A percentile compares a stretch with the other conserved stretches of the same genome.
These are phyloP conservation scores for Cerioporus squamosus DNA, from an alignment of 1,284 basidiomycete species.

Conservation along the genomic window DNA sequence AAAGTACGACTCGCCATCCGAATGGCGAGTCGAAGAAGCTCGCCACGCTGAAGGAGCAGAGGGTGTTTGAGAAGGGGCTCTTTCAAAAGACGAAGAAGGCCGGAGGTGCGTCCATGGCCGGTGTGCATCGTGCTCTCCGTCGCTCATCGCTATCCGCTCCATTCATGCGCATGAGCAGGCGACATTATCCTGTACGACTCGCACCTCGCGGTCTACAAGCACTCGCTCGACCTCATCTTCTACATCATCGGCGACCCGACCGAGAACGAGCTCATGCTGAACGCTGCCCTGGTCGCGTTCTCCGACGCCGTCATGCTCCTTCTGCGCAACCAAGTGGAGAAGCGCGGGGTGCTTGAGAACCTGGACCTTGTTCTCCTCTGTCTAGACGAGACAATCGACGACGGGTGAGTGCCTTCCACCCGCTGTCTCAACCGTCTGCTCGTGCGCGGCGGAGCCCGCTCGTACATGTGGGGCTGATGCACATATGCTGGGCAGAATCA, in stretches of 20 bases:
- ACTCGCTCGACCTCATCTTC: constrained; percentile 94
- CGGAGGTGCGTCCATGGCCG: constrained; percentile 64
- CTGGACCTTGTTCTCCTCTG: constrained; percentile 93
- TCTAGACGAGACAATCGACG: constrained; percentile 96
- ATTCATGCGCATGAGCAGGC: constrained; percentile 51
- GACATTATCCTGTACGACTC: constrained; percentile 95
- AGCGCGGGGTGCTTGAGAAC: constrained; percentile 93
- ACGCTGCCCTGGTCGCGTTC: constrained; percentile 82
- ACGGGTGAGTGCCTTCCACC: constrained; percentile 75
- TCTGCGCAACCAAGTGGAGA: constrained; percentile 93
- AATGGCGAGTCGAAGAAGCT: constrained; percentile 69
- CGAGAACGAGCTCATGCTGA: constrained; percentile 98
- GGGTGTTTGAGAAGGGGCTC: constrained; percentile 94
- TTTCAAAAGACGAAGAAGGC: constrained; percentile 95
- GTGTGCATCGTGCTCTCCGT: background rate
- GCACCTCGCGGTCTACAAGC: constrained; percentile 92
- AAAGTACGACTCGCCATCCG: constrained; percentile 92
- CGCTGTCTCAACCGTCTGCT: background rate
- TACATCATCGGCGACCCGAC: constrained; percentile 90
- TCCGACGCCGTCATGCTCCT: constrained; percentile 87
- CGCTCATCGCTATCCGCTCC: background rate
- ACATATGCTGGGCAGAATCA: constrained; percentile 72
- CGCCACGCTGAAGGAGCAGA: constrained; percentile 87
- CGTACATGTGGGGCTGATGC: background rate
- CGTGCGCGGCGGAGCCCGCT: too few species aligned